A percentile compares a stretch with the other conserved stretches of the same genome.
Conservation (phyloP, 352 stramenopile genomes). For the Globisporangium alternatum region DNA sequence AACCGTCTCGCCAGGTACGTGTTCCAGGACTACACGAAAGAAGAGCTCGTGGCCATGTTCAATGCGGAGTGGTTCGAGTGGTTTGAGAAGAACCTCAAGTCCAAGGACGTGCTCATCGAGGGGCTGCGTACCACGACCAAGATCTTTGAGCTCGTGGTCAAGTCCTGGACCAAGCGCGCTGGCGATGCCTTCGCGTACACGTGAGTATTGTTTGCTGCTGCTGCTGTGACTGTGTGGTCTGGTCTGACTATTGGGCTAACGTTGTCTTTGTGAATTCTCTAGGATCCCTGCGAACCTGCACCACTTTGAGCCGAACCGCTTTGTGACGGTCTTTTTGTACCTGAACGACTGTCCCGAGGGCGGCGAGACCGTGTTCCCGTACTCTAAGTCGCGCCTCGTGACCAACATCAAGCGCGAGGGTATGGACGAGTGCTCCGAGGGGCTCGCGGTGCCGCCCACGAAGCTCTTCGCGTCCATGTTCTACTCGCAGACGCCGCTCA, state of each 20-base stretch:
- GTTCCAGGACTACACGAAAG: constrained; percentile 42
- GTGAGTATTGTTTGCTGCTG: constrained; percentile 14
- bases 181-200: constrained; percentile 42
- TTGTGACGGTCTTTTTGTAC: constrained; percentile 95
- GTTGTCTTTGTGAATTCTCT: constrained; percentile 6
- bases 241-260: background rate
- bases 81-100: constrained; percentile 43
- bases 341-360: constrained; percentile 91
- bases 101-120: constrained; percentile 53
- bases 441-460: constrained; percentile 56
- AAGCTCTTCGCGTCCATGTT: constrained; percentile 74
- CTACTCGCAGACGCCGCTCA: constrained; percentile 66
- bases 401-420: constrained; percentile 59
- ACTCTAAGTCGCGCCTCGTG: constrained; percentile 54
- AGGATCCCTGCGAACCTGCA: constrained; percentile 42
- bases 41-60: constrained; percentile 33
- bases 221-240: background rate
- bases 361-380: constrained; percentile 93
- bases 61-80: constrained; percentile 46
- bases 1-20: constrained; percentile 48
- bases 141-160: constrained; percentile 45
- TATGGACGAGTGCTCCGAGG: constrained; percentile 64
- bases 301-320: constrained; percentile 88
- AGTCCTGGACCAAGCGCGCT: constrained; percentile 48
- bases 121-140: constrained; percentile 26